phyloP scores from a whole-genome alignment of 495 filamentous ascomycete genomes.

The Aspergillus mulundensis region DNA sequence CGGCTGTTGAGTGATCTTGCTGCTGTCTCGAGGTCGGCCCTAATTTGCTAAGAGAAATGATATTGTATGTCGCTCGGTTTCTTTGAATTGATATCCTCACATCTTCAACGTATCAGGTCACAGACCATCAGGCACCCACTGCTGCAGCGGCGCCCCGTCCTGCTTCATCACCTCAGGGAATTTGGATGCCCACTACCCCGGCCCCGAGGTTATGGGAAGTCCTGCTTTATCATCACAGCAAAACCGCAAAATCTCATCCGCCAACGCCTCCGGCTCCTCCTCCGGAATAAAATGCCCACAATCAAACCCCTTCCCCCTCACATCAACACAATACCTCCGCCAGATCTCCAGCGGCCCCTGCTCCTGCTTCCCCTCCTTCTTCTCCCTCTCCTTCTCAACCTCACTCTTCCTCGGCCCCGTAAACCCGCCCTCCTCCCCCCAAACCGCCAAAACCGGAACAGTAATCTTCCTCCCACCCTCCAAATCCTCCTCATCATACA shows the following conservation, averaged over 20 bases:
- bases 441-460: neutral
- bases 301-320: neutral
- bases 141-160: too few species aligned
- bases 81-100: too few species aligned
- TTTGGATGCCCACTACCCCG: too few species aligned
- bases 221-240: too few species aligned
- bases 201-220: too few species aligned
- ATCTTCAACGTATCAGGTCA: too few species aligned
- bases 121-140: too few species aligned
- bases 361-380: neutral
- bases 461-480: neutral
- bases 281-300: conserved; percentile 4
- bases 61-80: too few species aligned
- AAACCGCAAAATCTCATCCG: neutral
- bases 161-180: too few species aligned
- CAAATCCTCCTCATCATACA: neutral
- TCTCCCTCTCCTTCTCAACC: neutral
- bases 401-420: neutral
- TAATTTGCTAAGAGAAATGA: too few species aligned
- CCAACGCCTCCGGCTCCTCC: neutral
- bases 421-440: neutral
- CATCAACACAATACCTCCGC: neutral
- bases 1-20: too few species aligned
- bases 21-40: too few species aligned
- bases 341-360: neutral